A percentile compares a stretch with the other conserved stretches of the same genome.
Conservation (phyloP, 202 grass and related monocot genomes). For the Bolboschoenoplectus hybrid region DNA sequence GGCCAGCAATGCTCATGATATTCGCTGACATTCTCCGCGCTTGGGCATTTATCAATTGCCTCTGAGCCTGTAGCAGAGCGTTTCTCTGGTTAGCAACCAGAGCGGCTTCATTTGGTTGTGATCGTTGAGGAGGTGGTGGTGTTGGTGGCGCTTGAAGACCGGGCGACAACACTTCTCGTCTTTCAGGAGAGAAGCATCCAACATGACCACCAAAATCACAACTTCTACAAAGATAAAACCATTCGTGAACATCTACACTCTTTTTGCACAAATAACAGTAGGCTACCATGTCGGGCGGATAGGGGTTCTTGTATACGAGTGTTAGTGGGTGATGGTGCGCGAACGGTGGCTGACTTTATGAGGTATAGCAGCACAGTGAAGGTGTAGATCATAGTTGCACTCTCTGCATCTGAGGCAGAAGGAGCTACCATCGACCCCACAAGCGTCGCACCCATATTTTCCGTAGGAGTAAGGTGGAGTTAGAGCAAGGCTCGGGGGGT, state of each 20-base stretch:
- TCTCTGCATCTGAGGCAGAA: conserved; percentile 34
- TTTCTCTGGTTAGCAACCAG: too few species aligned
- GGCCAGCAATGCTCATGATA: too few species aligned
- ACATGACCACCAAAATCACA: conserved; percentile 24
- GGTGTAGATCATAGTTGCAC: conserved; percentile 39
- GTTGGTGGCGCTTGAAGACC: neutral
- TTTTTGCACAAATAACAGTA: neutral
- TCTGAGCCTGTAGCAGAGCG: too few species aligned
- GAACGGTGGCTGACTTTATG: conserved; percentile 6
- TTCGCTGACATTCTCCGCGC: too few species aligned
- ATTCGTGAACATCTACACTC: neutral
- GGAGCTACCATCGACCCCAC: neutral
- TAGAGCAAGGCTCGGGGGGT: conserved; percentile 17
- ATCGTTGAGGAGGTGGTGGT: too few species aligned
- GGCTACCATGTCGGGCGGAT: neutral
- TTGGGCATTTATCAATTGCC: too few species aligned
- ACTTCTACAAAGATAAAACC: conserved; percentile 14
- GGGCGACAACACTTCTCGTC: neutral
- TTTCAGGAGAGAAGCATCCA: neutral
- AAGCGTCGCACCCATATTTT: conserved; percentile 27
- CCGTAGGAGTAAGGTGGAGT: neutral
- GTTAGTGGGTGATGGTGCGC: conserved; percentile 14
- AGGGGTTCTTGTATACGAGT: conserved; percentile 1
- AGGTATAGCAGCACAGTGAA: conserved; percentile 27
- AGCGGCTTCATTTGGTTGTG: too few species aligned